Evolutionary conservation across 768 basidiomycete species (phyloP), one percentile per base, ranked within the genome.

Genomic region (Hericium coralloides): DNA sequence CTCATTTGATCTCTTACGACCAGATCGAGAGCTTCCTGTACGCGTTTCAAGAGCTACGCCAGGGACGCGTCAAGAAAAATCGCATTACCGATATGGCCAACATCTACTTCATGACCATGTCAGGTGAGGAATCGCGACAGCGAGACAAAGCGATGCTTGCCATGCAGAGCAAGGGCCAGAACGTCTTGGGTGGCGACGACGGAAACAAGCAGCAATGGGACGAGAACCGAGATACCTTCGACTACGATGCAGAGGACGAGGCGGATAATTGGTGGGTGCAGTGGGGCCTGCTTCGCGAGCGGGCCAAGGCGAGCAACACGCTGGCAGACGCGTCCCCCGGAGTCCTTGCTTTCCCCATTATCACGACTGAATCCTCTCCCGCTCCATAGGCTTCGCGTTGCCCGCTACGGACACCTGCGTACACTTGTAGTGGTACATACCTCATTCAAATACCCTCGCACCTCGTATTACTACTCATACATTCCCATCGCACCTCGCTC

Each of bases 191-290:
- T 15, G 58, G 60, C 47, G 62, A 55, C 12, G 67, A 65, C 56
- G 55, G 58, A 26, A 60, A 55, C 14, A 51, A 59, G 25, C 60
- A 64, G 22, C 62, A 59, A n/a, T 68, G 69, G 66, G 69, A 70
- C 37, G 67, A 67, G 52, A 62, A 69, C 45, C 53, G 64, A 23
- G 64, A 67, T 48, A 55, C 69, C 26, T 72, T 69, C 49, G 66
- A 64, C 10, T 73, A 72, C 55, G 69, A 73, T 50, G 68, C 69
- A 31, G 68, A 70, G 61, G 72, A 73, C 54, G 69, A 67, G 55
- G 70, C 69, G 47, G 72, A 72, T 49, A 67, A 71, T 55, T 72
- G 71, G 71, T 72, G 70, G 69, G 64, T 71, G 15, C 56, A 66
- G n/a, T 72, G 71, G 70, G 71, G 71, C 38, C 60, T 60, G n/a